Evolutionary conservation across 257 asterid species (phyloP).

Genomic region (Nicotiana attenuata): DNA sequence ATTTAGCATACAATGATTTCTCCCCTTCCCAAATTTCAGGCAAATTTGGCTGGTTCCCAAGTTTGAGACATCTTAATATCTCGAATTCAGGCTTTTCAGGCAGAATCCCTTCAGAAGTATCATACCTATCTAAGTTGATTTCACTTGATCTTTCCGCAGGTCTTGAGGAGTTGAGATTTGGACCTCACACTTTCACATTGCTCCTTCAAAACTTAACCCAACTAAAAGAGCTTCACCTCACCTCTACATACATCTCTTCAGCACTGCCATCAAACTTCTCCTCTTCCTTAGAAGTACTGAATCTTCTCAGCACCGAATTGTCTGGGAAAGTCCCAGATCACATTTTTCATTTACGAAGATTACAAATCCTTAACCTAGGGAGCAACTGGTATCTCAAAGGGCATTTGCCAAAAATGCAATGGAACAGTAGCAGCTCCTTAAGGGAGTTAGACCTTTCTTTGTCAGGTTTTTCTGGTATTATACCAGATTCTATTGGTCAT

Average conservation of each 20-base stretch:
- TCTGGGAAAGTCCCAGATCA: slow-evolving; percentile 10
- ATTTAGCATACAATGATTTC: slow-evolving; percentile 28
- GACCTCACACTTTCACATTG: slow-evolving; percentile 15
- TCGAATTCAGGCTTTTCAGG: slow-evolving; percentile 25
- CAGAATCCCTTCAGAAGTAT: slow-evolving; percentile 20
- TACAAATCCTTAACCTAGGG: slow-evolving; percentile 2
- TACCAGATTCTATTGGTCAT: slow-evolving; percentile 21
- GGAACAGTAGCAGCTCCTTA: slow-evolving; percentile 18
- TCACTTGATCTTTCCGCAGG: slow-evolving; percentile 16
- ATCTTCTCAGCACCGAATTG: slow-evolving; percentile 13
- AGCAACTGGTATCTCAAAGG: slow-evolving; percentile 16
- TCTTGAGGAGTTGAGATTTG: slow-evolving; percentile 7
- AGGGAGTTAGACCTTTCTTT: slow-evolving; percentile 14
- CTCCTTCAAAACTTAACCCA: slow-evolving; percentile 25
- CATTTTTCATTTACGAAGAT: slow-evolving; percentile 18
- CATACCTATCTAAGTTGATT: slow-evolving; percentile 12
- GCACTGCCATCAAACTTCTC: slow-evolving; percentile 19
- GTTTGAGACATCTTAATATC: slow-evolving; percentile 22
- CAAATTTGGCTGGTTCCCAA: slow-evolving; percentile 3
- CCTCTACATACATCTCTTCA: slow-evolving; percentile 10
- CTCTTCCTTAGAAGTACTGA: slow-evolving; percentile 10
- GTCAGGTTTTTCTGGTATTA: slow-evolving; percentile 15
- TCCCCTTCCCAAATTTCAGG: slow-evolving; percentile 16
- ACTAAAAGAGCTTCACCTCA: slow-evolving; percentile 12
- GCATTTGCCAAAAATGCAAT: slow-evolving; percentile 8